phyloP scores from a whole-genome alignment of 1,284 basidiomycete species.

The Amylostereum areolatum region DNA sequence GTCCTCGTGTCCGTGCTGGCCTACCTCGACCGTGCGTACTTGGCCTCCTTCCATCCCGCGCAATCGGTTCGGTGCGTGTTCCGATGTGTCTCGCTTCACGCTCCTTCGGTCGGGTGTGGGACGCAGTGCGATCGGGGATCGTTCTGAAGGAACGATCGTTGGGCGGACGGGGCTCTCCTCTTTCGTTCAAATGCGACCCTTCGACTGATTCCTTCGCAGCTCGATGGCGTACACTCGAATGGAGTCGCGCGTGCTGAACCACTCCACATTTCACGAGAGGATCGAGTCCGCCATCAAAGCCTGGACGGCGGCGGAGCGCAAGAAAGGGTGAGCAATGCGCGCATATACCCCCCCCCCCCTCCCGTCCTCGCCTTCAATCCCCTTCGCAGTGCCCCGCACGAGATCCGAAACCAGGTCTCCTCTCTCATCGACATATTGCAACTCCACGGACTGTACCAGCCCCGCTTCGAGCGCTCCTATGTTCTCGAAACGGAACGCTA shows the following conservation, averaged over 20 bases:
- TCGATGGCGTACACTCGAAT: constrained; percentile 50
- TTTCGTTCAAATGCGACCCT: background rate
- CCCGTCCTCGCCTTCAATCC: background rate
- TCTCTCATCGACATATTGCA: constrained; percentile 49
- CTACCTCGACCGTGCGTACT: constrained; percentile 57
- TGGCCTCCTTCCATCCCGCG: constrained; percentile 29
- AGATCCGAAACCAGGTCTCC: constrained; percentile 31
- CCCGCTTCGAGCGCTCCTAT: constrained; percentile 49
- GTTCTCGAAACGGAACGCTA: constrained; percentile 45
- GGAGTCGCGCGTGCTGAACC: constrained; percentile 43
- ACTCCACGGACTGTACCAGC: constrained; percentile 46
- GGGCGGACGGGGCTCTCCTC: too few relatives aligned
- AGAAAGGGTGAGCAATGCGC: constrained; percentile 28
- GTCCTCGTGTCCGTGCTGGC: constrained; percentile 53
- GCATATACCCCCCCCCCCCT: background rate
- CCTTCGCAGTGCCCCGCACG: constrained; percentile 20
- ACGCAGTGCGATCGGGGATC: constrained; percentile 2
- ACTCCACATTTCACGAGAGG: constrained; percentile 36
- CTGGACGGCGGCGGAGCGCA: constrained; percentile 56
- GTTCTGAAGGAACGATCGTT: background rate
- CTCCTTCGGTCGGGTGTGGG: constrained; percentile 2
- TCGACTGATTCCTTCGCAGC: constrained; percentile 25
- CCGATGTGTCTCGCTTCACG: background rate
- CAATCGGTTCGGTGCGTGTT: constrained; percentile 35
- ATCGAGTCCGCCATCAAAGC: constrained; percentile 43